phyloP scores from a whole-genome alignment of 2,329 filamentous ascomycete species.

The Dactylonectria macrodidyma region DNA sequence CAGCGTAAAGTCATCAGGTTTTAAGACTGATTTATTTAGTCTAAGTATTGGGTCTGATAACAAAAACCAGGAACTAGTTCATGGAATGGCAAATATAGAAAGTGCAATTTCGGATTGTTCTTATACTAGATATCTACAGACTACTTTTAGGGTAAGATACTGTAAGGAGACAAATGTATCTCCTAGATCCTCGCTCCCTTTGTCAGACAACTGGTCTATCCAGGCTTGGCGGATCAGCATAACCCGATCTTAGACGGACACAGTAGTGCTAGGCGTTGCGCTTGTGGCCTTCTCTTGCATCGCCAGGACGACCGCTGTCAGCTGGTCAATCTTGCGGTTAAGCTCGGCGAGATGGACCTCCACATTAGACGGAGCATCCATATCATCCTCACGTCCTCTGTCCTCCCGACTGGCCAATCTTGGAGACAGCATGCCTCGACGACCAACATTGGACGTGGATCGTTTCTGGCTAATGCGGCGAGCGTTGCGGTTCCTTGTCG shows the following conservation, averaged over 20 bases:
- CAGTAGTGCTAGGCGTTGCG: constrained; percentile 19
- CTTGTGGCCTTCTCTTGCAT: constrained; percentile 59
- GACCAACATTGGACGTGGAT: constrained; percentile 38
- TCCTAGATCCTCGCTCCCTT: no score
- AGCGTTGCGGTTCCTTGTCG: constrained; percentile 43
- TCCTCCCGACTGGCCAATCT: constrained; percentile 34
- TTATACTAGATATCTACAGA: no score
- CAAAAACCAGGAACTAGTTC: no score
- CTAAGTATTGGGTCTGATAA: no score
- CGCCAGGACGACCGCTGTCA: constrained; percentile 67
- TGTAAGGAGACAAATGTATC: no score
- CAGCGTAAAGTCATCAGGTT: no score
- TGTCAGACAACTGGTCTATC: no score
- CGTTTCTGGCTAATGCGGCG: constrained; percentile 36
- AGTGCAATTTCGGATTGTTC: no score
- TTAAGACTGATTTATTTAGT: no score
- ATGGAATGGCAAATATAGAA: no score
- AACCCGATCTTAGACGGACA: constrained; percentile 24
- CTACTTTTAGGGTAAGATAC: no score
- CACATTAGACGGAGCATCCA: constrained; percentile 56
- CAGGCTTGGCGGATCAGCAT: background rate
- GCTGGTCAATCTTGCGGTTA: constrained; percentile 70
- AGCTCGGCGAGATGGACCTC: constrained; percentile 70
- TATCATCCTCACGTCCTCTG: constrained; percentile 53
- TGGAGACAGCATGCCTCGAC: constrained; percentile 37